phyloP scores from a whole-genome alignment of 805 yeast species.

The Candida incommunis region DNA sequence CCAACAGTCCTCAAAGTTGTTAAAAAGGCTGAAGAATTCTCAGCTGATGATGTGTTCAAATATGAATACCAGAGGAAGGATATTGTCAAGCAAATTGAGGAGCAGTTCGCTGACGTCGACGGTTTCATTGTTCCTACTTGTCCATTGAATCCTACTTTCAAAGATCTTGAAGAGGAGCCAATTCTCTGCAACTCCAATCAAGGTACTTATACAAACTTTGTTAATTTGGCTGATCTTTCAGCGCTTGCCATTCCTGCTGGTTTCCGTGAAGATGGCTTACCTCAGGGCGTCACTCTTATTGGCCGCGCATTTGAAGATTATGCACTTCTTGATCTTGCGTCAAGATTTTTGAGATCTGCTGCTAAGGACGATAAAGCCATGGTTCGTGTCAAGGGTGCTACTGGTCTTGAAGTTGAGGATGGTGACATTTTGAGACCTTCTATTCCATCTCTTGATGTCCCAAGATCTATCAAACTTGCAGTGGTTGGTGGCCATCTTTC shows the following conservation, averaged over 20 bases:
- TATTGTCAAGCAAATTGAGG: slow-evolving; percentile 50
- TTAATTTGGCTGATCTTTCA: slow-evolving; percentile 82
- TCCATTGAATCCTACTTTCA: slow-evolving; percentile 79
- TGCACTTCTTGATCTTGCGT: slow-evolving; percentile 76
- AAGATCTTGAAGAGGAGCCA: slow-evolving; percentile 63
- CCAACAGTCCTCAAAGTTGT: slow-evolving; percentile 73
- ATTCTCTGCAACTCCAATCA: slow-evolving; percentile 72
- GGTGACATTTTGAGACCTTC: slow-evolving; percentile 26
- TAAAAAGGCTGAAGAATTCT: slow-evolving; percentile 58
- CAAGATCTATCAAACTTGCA: slow-evolving; percentile 50
- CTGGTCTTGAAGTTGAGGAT: slow-evolving; percentile 23
- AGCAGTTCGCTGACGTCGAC: slow-evolving; percentile 46
- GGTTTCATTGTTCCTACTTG: slow-evolving; percentile 85
- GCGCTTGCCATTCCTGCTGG: slow-evolving; percentile 90
- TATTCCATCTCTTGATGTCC: slow-evolving; percentile 28
- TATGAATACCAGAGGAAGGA: slow-evolving; percentile 80
- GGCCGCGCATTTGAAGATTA: slow-evolving; percentile 76
- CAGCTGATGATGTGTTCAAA: slow-evolving; percentile 74
- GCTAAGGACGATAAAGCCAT: slow-evolving; percentile 24
- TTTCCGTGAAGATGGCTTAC: slow-evolving; percentile 75
- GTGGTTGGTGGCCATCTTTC: slow-evolving; percentile 94
- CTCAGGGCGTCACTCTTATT: slow-evolving; percentile 79
- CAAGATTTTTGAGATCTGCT: slow-evolving; percentile 37
- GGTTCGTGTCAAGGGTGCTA: slow-evolving; percentile 43
- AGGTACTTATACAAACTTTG: slow-evolving; percentile 98